These are phyloP conservation scores for Eremochloa ophiuroides DNA, from an alignment of 176 grass and related monocot genomes.

Conservation along the genomic window DNA sequence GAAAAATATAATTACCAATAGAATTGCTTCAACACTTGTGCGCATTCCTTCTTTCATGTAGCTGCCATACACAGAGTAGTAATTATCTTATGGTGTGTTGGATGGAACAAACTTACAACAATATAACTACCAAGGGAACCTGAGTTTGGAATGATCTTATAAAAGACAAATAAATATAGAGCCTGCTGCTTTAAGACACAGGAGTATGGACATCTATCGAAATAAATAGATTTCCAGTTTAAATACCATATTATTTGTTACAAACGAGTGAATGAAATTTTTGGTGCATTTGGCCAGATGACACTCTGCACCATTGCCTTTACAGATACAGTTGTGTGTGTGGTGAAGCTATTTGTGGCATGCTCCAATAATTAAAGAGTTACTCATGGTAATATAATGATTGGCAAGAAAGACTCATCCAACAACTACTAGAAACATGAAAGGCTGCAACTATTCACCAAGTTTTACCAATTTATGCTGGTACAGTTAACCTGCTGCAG, in stretches of 20 bases:
- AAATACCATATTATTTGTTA: neutral
- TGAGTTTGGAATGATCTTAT: neutral
- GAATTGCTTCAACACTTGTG: slow-evolving; percentile 97
- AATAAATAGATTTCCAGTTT: neutral
- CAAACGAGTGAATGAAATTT: neutral
- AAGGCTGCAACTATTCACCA: neutral
- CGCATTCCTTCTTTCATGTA: slow-evolving; percentile 99
- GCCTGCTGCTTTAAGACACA: neutral
- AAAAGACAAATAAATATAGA: neutral
- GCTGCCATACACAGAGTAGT: slow-evolving; percentile 39
- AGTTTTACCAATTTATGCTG: neutral
- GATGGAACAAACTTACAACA: neutral
- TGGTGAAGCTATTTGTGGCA: neutral
- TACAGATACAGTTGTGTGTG: neutral
- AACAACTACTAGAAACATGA: too few relatives aligned
- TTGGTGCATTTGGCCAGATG: neutral
- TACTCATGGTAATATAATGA: neutral
- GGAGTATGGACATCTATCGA: neutral
- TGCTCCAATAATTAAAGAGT: neutral
- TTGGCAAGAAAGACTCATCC: neutral
- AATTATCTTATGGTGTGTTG: neutral
- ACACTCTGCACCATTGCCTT: neutral
- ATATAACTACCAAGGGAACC: neutral
- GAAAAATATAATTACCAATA: slow-evolving; percentile 49
- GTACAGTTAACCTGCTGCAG: neutral